Evolutionary conservation across 1,284 basidiomycete species (phyloP), one percentile per base, ranked within the genome.

Genomic region (Sporisorium iseilematis-ciliati): DNA sequence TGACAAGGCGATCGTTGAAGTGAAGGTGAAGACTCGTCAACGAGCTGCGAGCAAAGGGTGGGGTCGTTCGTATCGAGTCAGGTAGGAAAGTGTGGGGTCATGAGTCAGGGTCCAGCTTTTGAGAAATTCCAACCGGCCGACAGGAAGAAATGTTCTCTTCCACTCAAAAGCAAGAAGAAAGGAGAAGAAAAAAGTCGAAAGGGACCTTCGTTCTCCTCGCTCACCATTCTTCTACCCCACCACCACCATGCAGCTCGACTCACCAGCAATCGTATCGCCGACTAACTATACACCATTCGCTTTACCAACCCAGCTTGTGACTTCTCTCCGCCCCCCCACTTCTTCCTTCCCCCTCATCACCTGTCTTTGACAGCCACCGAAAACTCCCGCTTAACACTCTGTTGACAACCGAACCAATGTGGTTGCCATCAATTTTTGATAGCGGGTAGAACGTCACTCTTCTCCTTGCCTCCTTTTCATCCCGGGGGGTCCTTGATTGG

Each of bases 371-470:
- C 33, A 10, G 4, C 12, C 35, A 16, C 7, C 31, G 10, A 10
- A 7, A 33, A n/a, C 26, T 42, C 70, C 71, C 72, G 72, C 72
- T 75, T 75, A 75, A 69, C 72, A 75, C 72, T 75, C 72, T 75
- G 72, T 75, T 75, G 65, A 69, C 72, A 75, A 56, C 72, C 72
- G 48, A 75, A 58, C 52, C 65, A 75, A 75, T 75, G 66, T 75
- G 72, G 72, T 75, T 75, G 72, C 72, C 72, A 75, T 75, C 72
- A 75, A 75, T 75, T 75, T 75, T 75, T 75, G 65, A 59, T 75
- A 75, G 72, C 72, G 72, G 72, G 66, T 54, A 75, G 72, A 75
- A 40, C 35, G 42, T 43, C 65, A 68, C 61, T 49, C 56, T 57
- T 38, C 41, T 31, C 21, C 40, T 48, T n/a, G 29, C 23, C 31